A percentile compares a stretch with the other conserved stretches of the same genome.
These are phyloP conservation scores for Dipsacomyces acuminosporus DNA, from an alignment of 371 early-diverging fungal species.

Conservation along the genomic window DNA sequence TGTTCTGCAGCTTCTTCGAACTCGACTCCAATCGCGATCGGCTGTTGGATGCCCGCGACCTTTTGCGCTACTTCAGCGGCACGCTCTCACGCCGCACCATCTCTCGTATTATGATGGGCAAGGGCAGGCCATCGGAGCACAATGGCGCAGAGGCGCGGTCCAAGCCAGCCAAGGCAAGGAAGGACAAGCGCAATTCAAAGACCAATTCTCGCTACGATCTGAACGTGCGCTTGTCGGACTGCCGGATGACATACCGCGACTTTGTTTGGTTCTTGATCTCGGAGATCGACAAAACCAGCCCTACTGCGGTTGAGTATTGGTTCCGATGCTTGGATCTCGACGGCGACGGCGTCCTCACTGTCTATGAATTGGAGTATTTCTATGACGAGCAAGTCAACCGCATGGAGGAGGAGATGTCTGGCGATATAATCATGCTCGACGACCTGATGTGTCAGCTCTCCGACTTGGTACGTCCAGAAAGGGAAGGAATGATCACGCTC, in stretches of 20 bases:
- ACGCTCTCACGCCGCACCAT: conserved; percentile 56
- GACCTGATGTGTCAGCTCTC: conserved; percentile 72
- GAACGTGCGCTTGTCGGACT: conserved; percentile 24
- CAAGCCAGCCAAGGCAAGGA: conserved; percentile 14
- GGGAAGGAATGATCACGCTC: conserved; percentile 53
- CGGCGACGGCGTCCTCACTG: conserved; percentile 77
- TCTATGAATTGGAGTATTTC: conserved; percentile 80
- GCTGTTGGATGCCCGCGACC: conserved; percentile 58
- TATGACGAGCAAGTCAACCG: conserved; percentile 74
- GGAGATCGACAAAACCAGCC: conserved; percentile 77
- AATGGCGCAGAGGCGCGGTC: background rate
- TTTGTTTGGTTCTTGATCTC: conserved; percentile 82
- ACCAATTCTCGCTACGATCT: conserved; percentile 33
- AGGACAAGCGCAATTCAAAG: conserved; percentile 34
- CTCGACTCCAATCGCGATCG: conserved; percentile 75
- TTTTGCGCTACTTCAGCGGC: conserved; percentile 62
- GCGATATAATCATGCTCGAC: conserved; percentile 61
- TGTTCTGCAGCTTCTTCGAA: conserved; percentile 94
- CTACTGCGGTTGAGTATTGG: conserved; percentile 86
- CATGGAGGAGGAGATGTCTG: conserved; percentile 57
- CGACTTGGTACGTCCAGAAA: conserved; percentile 62
- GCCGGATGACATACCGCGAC: conserved; percentile 56
- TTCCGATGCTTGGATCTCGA: conserved; percentile 89
- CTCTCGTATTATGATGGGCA: conserved; percentile 58
- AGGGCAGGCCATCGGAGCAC: conserved; percentile 46